Percentiles rank a stretch among this genome's conserved stretches.
These are phyloP conservation scores for Raphanus raphanistrum DNA, from an alignment of 345 rosid genomes.

Conservation along the genomic window DNA sequence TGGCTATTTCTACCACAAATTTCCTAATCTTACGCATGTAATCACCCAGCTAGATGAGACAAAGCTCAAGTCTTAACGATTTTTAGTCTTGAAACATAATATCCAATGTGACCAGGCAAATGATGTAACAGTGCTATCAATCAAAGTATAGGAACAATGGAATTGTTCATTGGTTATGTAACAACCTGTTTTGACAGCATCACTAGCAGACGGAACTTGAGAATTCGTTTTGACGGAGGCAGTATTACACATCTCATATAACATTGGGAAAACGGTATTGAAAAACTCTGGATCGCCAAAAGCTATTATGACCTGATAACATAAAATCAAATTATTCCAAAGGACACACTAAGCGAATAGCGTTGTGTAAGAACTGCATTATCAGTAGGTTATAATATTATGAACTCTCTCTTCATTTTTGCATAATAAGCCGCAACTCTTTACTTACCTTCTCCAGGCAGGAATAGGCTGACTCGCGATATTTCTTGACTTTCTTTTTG, in stretches of 20 bases:
- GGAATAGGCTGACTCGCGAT: slow-evolving; percentile 77
- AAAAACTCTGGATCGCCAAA: slow-evolving; percentile 77
- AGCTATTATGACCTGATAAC: slow-evolving; percentile 72
- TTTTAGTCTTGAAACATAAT: neutral
- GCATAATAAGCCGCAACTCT: slow-evolving; percentile 1
- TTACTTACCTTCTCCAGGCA: slow-evolving; percentile 70
- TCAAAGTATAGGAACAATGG: neutral
- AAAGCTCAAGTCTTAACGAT: no score
- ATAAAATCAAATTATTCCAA: slow-evolving; percentile 16
- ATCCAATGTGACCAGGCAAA: slow-evolving; percentile 8
- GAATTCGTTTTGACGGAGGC: slow-evolving; percentile 45
- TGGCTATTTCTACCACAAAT: neutral
- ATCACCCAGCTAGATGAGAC: no score
- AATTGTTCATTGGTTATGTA: slow-evolving; percentile 9
- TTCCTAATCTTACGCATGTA: no score
- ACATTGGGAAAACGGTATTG: slow-evolving; percentile 60
- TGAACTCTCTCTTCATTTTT: neutral
- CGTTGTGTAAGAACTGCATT: slow-evolving; percentile 7
- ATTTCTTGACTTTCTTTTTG: slow-evolving; percentile 70
- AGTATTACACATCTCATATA: slow-evolving; percentile 65
- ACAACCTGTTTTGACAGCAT: slow-evolving; percentile 64
- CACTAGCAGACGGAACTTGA: slow-evolving; percentile 46
- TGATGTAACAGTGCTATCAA: slow-evolving; percentile 1
- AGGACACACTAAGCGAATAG: neutral
- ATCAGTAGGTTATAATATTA: neutral